Conservation (phyloP, 2,329 filamentous ascomycete species). For the Cercospora beticola region DNA sequence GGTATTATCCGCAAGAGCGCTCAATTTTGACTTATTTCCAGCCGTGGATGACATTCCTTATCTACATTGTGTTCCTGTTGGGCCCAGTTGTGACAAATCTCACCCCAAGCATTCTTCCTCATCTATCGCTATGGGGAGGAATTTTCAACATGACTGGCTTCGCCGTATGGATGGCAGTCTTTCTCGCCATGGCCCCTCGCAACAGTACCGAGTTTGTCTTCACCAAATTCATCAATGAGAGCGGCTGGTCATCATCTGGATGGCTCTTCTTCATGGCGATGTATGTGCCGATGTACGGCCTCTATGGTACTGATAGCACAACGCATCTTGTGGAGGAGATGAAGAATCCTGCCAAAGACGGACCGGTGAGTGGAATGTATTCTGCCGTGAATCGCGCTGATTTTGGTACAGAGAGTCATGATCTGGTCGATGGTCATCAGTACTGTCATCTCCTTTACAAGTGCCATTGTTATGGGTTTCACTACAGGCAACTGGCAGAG, state of each 20-base stretch:
- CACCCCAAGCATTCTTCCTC: slow-evolving; percentile 35
- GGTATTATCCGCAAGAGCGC: neutral
- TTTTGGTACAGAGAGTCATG: slow-evolving; percentile 3
- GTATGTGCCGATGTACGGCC: slow-evolving; percentile 16
- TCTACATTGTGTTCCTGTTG: slow-evolving; percentile 31
- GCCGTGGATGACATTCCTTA: neutral
- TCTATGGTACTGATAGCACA: slow-evolving; percentile 8
- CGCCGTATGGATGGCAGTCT: slow-evolving; percentile 24
- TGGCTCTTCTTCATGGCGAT: slow-evolving; percentile 25
- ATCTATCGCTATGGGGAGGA: slow-evolving; percentile 39
- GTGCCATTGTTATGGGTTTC: slow-evolving; percentile 11
- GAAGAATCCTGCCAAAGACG: slow-evolving; percentile 10
- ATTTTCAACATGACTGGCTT: slow-evolving; percentile 26
- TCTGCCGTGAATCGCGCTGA: neutral
- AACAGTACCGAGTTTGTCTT: slow-evolving; percentile 27
- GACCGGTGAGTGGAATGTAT: neutral
- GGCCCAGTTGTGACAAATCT: slow-evolving; percentile 27
- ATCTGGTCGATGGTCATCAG: slow-evolving; percentile 12
- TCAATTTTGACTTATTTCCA: neutral
- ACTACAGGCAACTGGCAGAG: slow-evolving; percentile 9
- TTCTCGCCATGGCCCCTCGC: slow-evolving; percentile 25
- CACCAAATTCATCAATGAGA: slow-evolving; percentile 23
- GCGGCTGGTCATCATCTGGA: slow-evolving; percentile 28
- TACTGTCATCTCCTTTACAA: neutral
- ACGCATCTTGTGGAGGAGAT: slow-evolving; percentile 14